Base-by-base conservation (phyloP, 2,329 filamentous ascomycete species). In the Aspergillus ochraceoroseus region DNA sequence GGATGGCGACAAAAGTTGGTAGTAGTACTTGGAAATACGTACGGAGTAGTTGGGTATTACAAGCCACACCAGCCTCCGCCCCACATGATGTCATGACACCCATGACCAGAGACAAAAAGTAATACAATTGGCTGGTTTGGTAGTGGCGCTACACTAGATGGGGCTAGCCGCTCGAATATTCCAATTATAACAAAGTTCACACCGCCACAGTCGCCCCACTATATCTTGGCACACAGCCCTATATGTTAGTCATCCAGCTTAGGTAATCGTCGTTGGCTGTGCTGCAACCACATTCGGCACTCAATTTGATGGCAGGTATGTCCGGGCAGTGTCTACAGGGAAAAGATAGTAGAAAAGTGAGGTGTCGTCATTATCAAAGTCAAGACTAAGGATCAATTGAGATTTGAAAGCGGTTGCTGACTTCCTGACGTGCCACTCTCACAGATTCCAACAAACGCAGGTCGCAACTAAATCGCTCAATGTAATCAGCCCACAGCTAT, bases 391-490 rank as follows among this genome's bases (percentile, higher is more conserved):
- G n/a, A n/a, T n/a, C n/a, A n/a, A n/a, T n/a, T n/a, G n/a, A n/a
- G n/a, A n/a, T n/a, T n/a, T n/a, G n/a, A n/a, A n/a, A n/a, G n/a
- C n/a, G n/a, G 20, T 22, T 22, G 20, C 5, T 5, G 5, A 22
- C 9, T 9, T 9, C 20, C 5, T 5, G 12, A 28, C 44, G 34
- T 46, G 54, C 56, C 56, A 34, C 51, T 61, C 3, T 61, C 62
- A 40, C 62, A 64, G 22, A 65, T 61, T 14, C 62, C 62, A 29
- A 60, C 59, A 43, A 59, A 63, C 2, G 59, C 55, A 33, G 58
- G 59, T 49, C 49, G 51, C 31, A 56, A n/a, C n/a, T n/a, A n/a
- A n/a, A n/a, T n/a, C n/a, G n/a, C n/a, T n/a, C n/a, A n/a, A n/a
- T n/a, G n/a, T n/a, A n/a, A n/a, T n/a, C n/a, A n/a, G 45, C 55